Evolutionary conservation across 306 rosid genomes (phyloP).

Genomic region (Medicago lupulina): DNA sequence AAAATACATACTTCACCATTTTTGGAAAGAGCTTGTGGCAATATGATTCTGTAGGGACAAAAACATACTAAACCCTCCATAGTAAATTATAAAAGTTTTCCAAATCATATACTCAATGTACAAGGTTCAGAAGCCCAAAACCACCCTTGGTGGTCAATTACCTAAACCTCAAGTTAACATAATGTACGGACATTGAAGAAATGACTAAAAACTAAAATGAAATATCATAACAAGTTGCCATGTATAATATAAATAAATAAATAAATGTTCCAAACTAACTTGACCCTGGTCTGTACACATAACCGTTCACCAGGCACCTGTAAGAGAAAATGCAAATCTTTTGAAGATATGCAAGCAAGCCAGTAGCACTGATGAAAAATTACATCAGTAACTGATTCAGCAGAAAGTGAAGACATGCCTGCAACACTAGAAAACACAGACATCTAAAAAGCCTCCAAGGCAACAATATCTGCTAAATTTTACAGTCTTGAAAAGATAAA

Average conservation of each 20-base stretch:
- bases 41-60: too few species aligned
- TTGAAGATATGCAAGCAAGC: slow-evolving; percentile 30
- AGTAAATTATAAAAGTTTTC: neutral
- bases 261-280: slow-evolving; percentile 22
- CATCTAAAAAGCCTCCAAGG: slow-evolving; percentile 40
- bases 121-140: neutral
- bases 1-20: too few species aligned
- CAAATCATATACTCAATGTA: neutral
- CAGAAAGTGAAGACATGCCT: slow-evolving; percentile 21
- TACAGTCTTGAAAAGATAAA: slow-evolving; percentile 38
- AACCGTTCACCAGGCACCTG: slow-evolving; percentile 30
- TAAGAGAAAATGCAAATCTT: slow-evolving; percentile 39
- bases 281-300: slow-evolving; percentile 45
- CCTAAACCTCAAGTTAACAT: neutral
- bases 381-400: slow-evolving; percentile 29
- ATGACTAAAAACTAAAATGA: neutral
- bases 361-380: slow-evolving; percentile 22
- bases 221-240: neutral
- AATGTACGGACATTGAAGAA: neutral
- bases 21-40: neutral
- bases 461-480: slow-evolving; percentile 35
- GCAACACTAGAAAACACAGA: slow-evolving; percentile 41
- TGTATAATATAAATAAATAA: slow-evolving; percentile 19
- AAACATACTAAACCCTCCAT: too few species aligned
- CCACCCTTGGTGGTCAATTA: neutral